Percentiles rank a stretch among this genome's conserved stretches.
Conservation (phyloP, 2,329 filamentous ascomycete species). For the Sclerotinia spermophila region DNA sequence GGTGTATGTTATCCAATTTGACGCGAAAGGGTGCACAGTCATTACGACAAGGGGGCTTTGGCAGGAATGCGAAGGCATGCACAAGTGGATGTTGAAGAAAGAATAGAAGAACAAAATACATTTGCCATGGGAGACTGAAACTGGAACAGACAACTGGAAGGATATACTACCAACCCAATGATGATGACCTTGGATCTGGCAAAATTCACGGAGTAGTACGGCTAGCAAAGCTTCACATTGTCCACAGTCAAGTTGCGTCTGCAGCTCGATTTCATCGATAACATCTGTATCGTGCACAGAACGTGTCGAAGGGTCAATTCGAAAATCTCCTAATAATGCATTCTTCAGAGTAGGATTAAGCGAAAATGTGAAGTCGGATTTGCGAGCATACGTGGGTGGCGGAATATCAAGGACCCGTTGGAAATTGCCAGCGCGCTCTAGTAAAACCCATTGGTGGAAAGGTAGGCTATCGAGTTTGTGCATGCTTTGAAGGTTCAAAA, state of each 20-base stretch:
- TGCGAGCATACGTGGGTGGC: slow-evolving; percentile 27
- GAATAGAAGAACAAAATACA: not conserved
- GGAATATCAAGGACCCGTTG: slow-evolving; percentile 20
- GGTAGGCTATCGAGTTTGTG: not conserved
- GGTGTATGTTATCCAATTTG: slow-evolving; percentile 34
- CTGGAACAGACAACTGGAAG: not conserved
- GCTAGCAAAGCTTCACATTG: slow-evolving; percentile 41
- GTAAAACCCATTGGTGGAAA: slow-evolving; percentile 15
- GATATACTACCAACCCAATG: slow-evolving; percentile 33
- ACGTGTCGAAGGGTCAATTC: not conserved
- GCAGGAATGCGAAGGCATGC: slow-evolving; percentile 41
- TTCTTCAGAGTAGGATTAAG: slow-evolving; percentile 24
- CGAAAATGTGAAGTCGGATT: slow-evolving; percentile 19
- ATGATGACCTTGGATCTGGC: slow-evolving; percentile 38
- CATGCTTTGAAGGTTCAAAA: slow-evolving; percentile 14
- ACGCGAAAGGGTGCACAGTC: slow-evolving; percentile 41
- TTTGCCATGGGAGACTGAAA: not conserved
- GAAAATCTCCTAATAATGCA: slow-evolving; percentile 19
- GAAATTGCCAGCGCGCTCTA: not conserved
- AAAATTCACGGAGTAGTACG: slow-evolving; percentile 42
- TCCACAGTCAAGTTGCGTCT: slow-evolving; percentile 27
- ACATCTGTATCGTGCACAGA: slow-evolving; percentile 18
- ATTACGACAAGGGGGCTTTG: slow-evolving; percentile 43
- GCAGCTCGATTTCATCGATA: slow-evolving; percentile 25
- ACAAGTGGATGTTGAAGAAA: not conserved